Conservation (phyloP, 441 rosid genomes). For the Brassica balearica region DNA sequence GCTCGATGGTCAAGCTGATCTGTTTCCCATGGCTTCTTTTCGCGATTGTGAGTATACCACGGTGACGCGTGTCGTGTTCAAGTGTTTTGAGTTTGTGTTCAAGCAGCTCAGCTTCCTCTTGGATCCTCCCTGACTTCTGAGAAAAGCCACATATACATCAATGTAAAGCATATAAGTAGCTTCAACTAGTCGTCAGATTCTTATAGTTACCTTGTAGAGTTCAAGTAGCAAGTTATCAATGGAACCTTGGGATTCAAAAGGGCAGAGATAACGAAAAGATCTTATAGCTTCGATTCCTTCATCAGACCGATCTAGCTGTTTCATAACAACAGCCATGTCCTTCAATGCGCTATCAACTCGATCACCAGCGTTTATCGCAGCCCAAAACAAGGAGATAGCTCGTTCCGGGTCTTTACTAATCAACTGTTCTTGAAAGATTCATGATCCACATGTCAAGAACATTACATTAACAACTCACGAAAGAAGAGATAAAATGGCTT, state of each 20-base stretch:
- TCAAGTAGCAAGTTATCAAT: too few species aligned
- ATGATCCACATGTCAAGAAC: background rate
- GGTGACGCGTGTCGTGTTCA: constrained; percentile 39
- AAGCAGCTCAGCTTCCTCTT: constrained; percentile 80
- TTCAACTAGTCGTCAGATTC: background rate
- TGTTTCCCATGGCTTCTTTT: constrained; percentile 74
- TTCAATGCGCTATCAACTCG: constrained; percentile 80
- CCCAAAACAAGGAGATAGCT: constrained; percentile 81
- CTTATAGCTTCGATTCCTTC: constrained; percentile 44
- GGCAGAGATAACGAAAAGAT: too few species aligned
- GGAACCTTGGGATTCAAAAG: too few species aligned
- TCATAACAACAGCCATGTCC: constrained; percentile 87
- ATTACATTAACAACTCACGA: background rate
- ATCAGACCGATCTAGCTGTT: constrained; percentile 69
- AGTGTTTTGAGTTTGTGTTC: constrained; percentile 60
- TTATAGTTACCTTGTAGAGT: background rate
- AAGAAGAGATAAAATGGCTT: background rate
- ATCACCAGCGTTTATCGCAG: constrained; percentile 81
- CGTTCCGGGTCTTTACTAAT: constrained; percentile 69
- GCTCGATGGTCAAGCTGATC: constrained; percentile 59
- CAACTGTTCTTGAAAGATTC: constrained; percentile 50
- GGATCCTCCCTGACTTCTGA: constrained; percentile 77
- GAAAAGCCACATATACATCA: constrained; percentile 1
- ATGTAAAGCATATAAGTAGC: background rate
- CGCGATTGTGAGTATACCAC: constrained; percentile 57